Conservation (phyloP, 176 grass and related monocot species). For the Alopecurus myosuroides region DNA sequence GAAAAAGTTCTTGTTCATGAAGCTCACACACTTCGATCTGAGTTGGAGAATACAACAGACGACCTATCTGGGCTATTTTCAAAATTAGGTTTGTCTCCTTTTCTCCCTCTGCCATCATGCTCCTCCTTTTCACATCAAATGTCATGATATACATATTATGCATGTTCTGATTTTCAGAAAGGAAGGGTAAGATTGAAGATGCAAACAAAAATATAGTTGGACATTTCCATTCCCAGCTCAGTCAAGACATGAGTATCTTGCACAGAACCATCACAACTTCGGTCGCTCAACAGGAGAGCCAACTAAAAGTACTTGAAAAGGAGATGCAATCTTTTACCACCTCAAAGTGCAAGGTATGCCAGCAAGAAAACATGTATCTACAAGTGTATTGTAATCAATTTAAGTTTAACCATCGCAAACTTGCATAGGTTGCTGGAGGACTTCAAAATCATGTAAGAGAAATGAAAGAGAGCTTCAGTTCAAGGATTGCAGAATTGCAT, state of each 20-base stretch:
- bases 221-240: conserved; percentile 57
- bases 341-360: conserved; percentile 55
- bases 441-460: conserved; percentile 49
- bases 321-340: conserved; percentile 57
- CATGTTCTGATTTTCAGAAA: conserved; percentile 50
- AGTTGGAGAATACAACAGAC: conserved; percentile 54
- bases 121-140: not conserved
- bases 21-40: conserved; percentile 51
- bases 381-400: not conserved
- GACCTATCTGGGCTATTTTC: conserved; percentile 80
- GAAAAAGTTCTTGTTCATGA: conserved; percentile 63
- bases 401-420: not conserved
- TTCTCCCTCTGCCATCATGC: not conserved
- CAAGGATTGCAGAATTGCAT: conserved; percentile 43
- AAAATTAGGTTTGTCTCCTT: conserved; percentile 57
- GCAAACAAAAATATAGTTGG: conserved; percentile 66
- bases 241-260: conserved; percentile 54
- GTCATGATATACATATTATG: not conserved
- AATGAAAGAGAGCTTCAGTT: conserved; percentile 45
- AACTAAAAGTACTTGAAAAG: conserved; percentile 63
- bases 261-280: conserved; percentile 61
- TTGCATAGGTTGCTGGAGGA: conserved; percentile 51
- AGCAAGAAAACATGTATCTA: not conserved
- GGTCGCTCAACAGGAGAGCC: conserved; percentile 61
- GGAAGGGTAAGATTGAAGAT: conserved; percentile 67